Evolutionary conservation across 192 early-diverging fungal species (phyloP), one percentile per base, ranked within the genome.

Genomic region (Geranomyces variabilis): DNA sequence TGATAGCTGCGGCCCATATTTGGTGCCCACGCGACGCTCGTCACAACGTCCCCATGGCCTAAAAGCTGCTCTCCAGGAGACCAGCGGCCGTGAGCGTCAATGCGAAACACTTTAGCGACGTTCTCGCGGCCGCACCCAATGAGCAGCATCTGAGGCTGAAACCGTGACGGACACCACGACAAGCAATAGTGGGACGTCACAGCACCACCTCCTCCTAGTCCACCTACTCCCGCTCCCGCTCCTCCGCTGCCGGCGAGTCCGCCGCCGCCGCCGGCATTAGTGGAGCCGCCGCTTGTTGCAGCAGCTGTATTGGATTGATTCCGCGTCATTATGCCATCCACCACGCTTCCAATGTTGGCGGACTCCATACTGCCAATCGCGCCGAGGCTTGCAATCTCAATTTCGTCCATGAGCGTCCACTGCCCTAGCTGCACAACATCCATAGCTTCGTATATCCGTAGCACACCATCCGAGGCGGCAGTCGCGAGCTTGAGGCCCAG

Each of bases 91-190:
- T 74, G 48, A n/a, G 49, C 56, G 55, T 79, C 71, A 6, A 77
- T 44, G 26, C 75, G 67, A 63, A 66, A 83, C 24, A 91, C 87
- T 79, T 85, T 88, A 30, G 92, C 92, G 10, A 78, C 73, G 77
- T 89, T 91, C 31, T 93, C 91, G 60, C 89, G 91, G 31, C 94
- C 93, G 69, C 93, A 88, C 3, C 93, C 93, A 17, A 98, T 88
- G 2, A 86, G 93, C 77, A 98, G 89, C 88, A 91, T 90, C 19
- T 86, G 85, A 7, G 90, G 81, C 0, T 86, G 77, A 63, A 88
- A 90, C 36, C 91, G 87, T 24, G 93, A 91, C 26, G 92, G 90
- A 78, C 91, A 94, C 96, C 96, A 98, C 14, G 90, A 88, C 29
- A 98, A 53, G 57, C 91, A 92, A 68, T 92, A 88, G 33, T 87